Conservation (phyloP, 805 yeast species). For the Candida michaelii region DNA sequence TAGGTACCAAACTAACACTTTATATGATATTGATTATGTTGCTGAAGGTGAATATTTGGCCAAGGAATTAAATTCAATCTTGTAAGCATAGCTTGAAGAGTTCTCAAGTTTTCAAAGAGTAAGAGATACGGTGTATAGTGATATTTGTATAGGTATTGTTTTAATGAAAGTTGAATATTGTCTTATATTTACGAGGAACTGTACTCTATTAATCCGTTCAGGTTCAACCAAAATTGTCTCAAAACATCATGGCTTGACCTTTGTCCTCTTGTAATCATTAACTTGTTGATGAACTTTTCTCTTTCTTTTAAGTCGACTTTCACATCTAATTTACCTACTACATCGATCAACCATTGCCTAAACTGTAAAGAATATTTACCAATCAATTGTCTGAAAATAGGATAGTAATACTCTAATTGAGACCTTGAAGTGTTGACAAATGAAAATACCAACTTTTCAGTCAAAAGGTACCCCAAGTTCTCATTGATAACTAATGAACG, state of each 20-base stretch:
- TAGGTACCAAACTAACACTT: conserved; percentile 64
- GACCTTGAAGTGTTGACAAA: conserved; percentile 55
- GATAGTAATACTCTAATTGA: conserved; percentile 56
- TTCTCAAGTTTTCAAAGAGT: not conserved
- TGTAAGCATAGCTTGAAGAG: too few species aligned
- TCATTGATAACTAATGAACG: conserved; percentile 14
- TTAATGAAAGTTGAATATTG: conserved; percentile 2
- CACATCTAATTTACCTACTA: conserved; percentile 12
- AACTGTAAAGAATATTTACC: conserved; percentile 49
- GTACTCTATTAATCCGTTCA: conserved; percentile 54
- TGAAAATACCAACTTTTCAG: conserved; percentile 26
- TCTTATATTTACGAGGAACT: conserved; percentile 1
- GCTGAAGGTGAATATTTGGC: conserved; percentile 62
- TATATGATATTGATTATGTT: conserved; percentile 53
- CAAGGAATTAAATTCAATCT: conserved; percentile 38
- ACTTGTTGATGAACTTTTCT: conserved; percentile 47
- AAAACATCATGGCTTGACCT: conserved; percentile 58
- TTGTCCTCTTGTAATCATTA: conserved; percentile 64
- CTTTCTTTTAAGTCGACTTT: conserved; percentile 34
- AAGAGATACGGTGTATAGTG: not conserved
- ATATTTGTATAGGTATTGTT: conserved; percentile 3
- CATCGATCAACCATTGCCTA: conserved; percentile 43
- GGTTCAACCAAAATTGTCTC: conserved; percentile 63
- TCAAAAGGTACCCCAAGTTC: conserved; percentile 24
- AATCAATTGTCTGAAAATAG: conserved; percentile 46